phyloP scores from a whole-genome alignment of 805 yeast species.

The Yarrowia osloensis region DNA sequence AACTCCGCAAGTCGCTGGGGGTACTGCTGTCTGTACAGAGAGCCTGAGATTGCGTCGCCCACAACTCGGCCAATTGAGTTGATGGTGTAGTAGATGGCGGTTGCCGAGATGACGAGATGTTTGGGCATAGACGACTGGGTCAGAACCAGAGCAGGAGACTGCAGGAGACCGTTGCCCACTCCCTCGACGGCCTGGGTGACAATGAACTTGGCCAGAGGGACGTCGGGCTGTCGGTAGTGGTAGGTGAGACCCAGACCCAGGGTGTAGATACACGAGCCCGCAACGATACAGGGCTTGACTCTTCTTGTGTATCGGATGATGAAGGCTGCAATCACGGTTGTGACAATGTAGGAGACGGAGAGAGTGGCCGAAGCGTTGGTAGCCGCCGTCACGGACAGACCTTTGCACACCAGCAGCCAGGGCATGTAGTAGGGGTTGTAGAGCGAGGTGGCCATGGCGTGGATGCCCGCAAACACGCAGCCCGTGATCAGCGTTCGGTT shows the following conservation, averaged over 20 bases:
- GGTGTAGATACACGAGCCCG: slow-evolving; percentile 63
- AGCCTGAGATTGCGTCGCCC: slow-evolving; percentile 68
- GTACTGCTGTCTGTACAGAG: slow-evolving; percentile 67
- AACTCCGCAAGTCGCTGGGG: slow-evolving; percentile 43
- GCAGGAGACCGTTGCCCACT: slow-evolving; percentile 72
- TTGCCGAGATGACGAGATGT: slow-evolving; percentile 63
- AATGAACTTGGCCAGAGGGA: slow-evolving; percentile 57
- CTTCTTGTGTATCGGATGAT: slow-evolving; percentile 45
- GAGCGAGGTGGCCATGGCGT: slow-evolving; percentile 38
- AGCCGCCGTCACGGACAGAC: slow-evolving; percentile 27
- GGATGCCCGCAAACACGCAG: slow-evolving; percentile 34
- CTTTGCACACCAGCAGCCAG: slow-evolving; percentile 30
- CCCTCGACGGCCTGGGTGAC: slow-evolving; percentile 67
- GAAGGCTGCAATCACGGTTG: slow-evolving; percentile 17
- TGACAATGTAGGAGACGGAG: slow-evolving; percentile 20
- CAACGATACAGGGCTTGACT: slow-evolving; percentile 59
- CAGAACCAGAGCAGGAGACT: slow-evolving; percentile 62
- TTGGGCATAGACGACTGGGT: slow-evolving; percentile 61
- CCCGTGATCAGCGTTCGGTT: slow-evolving; percentile 50
- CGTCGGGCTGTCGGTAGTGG: slow-evolving; percentile 56
- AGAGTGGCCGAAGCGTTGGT: slow-evolving; percentile 15
- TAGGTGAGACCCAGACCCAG: slow-evolving; percentile 61
- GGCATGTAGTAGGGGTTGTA: slow-evolving; percentile 31
- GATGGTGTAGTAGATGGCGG: slow-evolving; percentile 57
- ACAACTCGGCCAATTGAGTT: slow-evolving; percentile 65